Conservation (phyloP, 2,329 filamentous ascomycete species). For the Sporothrix variecibatus region DNA sequence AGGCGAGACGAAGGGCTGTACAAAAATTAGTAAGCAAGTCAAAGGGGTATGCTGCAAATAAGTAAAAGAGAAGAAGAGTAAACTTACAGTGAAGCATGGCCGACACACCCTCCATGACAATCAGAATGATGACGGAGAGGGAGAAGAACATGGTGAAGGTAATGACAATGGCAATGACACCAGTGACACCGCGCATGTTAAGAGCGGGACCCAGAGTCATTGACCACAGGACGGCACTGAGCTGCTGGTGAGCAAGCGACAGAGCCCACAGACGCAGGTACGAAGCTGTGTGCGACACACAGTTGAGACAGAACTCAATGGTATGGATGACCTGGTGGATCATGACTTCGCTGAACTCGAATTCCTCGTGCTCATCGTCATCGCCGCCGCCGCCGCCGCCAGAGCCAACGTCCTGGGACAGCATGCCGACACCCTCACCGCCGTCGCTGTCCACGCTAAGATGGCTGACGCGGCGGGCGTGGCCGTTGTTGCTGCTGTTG, state of each 20-base stretch:
- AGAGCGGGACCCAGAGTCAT: constrained; percentile 90
- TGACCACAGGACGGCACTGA: constrained; percentile 91
- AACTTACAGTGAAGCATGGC: constrained; percentile 76
- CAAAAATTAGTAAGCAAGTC: neutral
- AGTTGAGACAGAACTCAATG: constrained; percentile 99
- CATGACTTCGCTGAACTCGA: constrained; percentile 96
- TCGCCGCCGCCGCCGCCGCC: constrained; percentile 42
- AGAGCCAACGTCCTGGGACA: constrained; percentile 71
- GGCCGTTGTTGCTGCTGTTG: constrained; percentile 64
- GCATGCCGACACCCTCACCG: constrained; percentile 81
- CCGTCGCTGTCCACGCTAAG: constrained; percentile 59
- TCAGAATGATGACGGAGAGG: constrained; percentile 68
- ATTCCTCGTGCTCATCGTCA: constrained; percentile 83
- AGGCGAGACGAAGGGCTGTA: constrained; percentile 72
- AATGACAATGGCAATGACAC: constrained; percentile 77
- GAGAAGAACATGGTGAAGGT: constrained; percentile 90
- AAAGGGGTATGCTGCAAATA: constrained; percentile 25
- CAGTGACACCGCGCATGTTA: constrained; percentile 62
- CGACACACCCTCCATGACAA: constrained; percentile 94
- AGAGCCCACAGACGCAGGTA: constrained; percentile 98
- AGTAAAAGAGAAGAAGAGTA: neutral
- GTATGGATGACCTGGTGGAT: constrained; percentile 99
- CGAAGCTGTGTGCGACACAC: constrained; percentile 96
- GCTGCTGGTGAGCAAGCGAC: constrained; percentile 94
- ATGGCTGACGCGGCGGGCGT: constrained; percentile 43